Conservation (phyloP, 116 monocot species). For the Papilionanthe hybrid region DNA sequence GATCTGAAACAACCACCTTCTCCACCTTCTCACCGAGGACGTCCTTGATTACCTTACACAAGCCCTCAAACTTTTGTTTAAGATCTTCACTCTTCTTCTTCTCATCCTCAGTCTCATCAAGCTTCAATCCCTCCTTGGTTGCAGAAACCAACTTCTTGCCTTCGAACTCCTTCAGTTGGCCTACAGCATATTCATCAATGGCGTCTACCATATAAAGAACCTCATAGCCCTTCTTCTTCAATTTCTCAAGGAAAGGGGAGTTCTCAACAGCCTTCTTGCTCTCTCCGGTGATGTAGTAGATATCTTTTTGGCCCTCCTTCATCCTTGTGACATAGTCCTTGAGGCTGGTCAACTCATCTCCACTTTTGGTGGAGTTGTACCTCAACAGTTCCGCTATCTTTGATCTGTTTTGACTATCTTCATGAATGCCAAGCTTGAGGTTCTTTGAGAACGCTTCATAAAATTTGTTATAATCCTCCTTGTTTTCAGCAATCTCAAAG, state of each 20-base stretch:
- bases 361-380: conserved; percentile 48
- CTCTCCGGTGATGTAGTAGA: conserved; percentile 59
- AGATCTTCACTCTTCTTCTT: conserved; percentile 44
- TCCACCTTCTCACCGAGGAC: conserved; percentile 22
- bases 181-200: conserved; percentile 56
- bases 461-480: conserved; percentile 61
- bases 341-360: conserved; percentile 60
- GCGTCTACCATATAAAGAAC: conserved; percentile 60
- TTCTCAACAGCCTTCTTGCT: conserved; percentile 67
- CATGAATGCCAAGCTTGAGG: conserved; percentile 55
- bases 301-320: conserved; percentile 59
- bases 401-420: conserved; percentile 39
- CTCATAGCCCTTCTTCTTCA: conserved; percentile 59
- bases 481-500: conserved; percentile 71
- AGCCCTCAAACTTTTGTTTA: conserved; percentile 25
- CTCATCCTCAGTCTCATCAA: conserved; percentile 59
- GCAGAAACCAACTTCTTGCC: conserved; percentile 61
- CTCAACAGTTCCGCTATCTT: conserved; percentile 54
- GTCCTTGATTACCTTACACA: conserved; percentile 25
- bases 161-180: conserved; percentile 59
- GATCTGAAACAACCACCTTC: conserved; percentile 21
- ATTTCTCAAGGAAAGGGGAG: conserved; percentile 56
- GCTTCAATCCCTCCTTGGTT: conserved; percentile 54
- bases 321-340: conserved; percentile 65
- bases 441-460: conserved; percentile 66